Conservation (phyloP, 495 filamentous ascomycete genomes). For the Pyrenopolyporus hunteri region DNA sequence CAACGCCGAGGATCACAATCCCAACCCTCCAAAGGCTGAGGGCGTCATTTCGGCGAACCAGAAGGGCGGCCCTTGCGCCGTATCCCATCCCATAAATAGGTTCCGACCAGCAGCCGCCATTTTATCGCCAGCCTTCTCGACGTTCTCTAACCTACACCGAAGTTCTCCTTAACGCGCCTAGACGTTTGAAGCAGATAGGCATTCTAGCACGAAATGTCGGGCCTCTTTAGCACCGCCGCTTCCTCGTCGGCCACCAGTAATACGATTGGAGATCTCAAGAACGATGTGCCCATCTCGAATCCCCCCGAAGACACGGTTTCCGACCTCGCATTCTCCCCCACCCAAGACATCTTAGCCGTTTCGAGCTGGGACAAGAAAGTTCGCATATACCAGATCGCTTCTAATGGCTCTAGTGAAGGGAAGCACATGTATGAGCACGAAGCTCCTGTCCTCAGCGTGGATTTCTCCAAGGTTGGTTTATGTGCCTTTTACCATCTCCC, state of each 20-base stretch:
- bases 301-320: conserved; percentile 88
- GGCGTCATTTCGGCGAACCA: not conserved
- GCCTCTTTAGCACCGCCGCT: conserved; percentile 67
- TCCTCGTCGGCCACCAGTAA: conserved; percentile 54
- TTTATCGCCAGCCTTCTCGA: not conserved
- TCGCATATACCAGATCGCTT: conserved; percentile 86
- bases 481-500: not conserved
- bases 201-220: conserved; percentile 58
- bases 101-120: too few relatives aligned
- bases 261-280: conserved; percentile 87
- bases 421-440: conserved; percentile 81
- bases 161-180: not conserved
- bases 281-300: conserved; percentile 77
- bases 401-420: conserved; percentile 70
- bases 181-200: not conserved
- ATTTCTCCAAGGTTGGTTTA: conserved; percentile 68
- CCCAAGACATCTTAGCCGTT: conserved; percentile 78
- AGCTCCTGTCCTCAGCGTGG: conserved; percentile 75
- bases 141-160: not conserved
- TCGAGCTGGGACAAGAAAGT: conserved; percentile 94
- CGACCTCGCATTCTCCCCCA: conserved; percentile 80
- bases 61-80: conserved; percentile 1
- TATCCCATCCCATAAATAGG: too few relatives aligned
- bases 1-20: too few relatives aligned
- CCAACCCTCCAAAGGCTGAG: too few relatives aligned